A percentile compares a stretch with the other conserved stretches of the same genome.
Conservation (phyloP, 306 rosid genomes). For the Gastrolobium bilobum region DNA sequence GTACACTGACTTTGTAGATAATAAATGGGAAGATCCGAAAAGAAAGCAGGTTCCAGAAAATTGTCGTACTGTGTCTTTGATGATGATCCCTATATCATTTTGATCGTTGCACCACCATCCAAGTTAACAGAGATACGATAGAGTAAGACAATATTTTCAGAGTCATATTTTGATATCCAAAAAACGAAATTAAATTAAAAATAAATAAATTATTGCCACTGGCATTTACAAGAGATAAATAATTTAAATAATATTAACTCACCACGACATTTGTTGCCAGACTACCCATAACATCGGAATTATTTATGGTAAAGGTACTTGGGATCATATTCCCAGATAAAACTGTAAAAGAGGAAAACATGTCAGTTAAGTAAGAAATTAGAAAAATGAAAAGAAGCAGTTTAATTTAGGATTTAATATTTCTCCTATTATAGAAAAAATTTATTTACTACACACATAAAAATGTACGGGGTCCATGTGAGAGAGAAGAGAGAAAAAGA, state of each 20-base stretch:
- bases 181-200: constrained; percentile 7
- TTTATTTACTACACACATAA: too few relatives aligned
- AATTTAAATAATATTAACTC: constrained; percentile 49
- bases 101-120: constrained; percentile 29
- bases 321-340: constrained; percentile 66
- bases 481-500: too few relatives aligned
- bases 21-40: constrained; percentile 71
- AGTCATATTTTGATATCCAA: not conserved
- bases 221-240: not conserved
- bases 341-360: constrained; percentile 56
- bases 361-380: too few relatives aligned
- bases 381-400: constrained; percentile 15
- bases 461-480: too few relatives aligned
- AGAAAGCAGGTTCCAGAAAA: constrained; percentile 89
- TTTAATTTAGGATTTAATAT: not conserved
- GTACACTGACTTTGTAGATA: constrained; percentile 72
- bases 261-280: constrained; percentile 69
- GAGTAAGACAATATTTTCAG: constrained; percentile 24
- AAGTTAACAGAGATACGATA: constrained; percentile 10
- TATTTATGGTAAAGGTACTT: constrained; percentile 53
- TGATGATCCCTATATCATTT: constrained; percentile 75
- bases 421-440: too few relatives aligned
- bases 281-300: constrained; percentile 50
- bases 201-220: not conserved
- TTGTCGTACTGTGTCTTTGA: constrained; percentile 62